phyloP scores from a whole-genome alignment of 257 asterid genomes.

The Solanum etuberosum region DNA sequence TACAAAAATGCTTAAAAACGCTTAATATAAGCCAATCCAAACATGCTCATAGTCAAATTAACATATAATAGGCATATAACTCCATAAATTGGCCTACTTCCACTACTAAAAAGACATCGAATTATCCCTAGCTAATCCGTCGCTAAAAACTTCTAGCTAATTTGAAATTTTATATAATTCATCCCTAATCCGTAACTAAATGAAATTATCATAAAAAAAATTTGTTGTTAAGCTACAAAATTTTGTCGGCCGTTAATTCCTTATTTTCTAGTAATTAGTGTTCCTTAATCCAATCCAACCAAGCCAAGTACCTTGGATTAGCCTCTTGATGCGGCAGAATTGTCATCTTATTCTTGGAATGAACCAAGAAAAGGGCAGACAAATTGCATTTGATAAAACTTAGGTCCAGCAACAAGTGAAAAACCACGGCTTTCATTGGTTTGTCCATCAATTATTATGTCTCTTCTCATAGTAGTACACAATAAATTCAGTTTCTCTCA shows the following conservation, averaged over 20 bases:
- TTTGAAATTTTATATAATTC: too few relatives aligned
- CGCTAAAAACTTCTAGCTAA: too few relatives aligned
- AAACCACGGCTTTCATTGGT: constrained; percentile 7
- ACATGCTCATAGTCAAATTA: background rate
- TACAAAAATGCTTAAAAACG: too few relatives aligned
- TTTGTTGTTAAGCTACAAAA: background rate
- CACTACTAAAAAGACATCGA: background rate
- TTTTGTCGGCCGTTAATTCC: too few relatives aligned
- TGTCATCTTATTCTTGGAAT: background rate
- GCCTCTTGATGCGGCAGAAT: background rate
- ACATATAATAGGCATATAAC: background rate
- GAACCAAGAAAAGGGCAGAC: background rate
- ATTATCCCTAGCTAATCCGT: too few relatives aligned
- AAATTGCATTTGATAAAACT: background rate
- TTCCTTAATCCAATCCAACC: too few relatives aligned
- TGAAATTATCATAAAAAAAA: background rate
- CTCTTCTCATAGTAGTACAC: background rate
- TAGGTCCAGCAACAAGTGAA: background rate
- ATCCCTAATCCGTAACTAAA: background rate
- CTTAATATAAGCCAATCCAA: too few relatives aligned
- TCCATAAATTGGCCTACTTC: background rate
- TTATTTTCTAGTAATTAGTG: too few relatives aligned
- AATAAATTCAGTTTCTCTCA: background rate
- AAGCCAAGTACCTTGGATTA: too few relatives aligned
- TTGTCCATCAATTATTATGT: background rate